Evolutionary conservation across 2,329 filamentous ascomycete genomes (phyloP), one percentile per base, ranked within the genome.

Genomic region (Alternaria hordeiaustralica): DNA sequence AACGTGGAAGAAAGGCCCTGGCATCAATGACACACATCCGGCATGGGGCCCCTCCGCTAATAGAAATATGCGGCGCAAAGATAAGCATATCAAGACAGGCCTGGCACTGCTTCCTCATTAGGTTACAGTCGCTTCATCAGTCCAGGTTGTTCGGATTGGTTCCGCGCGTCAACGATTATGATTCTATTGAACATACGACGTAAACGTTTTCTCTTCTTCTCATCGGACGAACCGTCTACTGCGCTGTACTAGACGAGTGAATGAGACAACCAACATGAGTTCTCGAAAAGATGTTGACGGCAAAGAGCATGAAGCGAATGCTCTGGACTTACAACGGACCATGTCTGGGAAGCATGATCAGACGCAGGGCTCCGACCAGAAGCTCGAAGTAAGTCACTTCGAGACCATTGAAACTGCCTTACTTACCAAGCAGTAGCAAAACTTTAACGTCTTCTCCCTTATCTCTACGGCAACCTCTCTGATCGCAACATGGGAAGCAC

Each of bases 401-500:
- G 13, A 15, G 11, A 41, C 21, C 12, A 8, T 54, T 7, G 13
- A 3, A 5, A 18, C 30, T 5, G 5, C 6, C 8, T 33, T 54
- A 21, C 26, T 54, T 41, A 54, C n/a, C n/a, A 3, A 12, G 13
- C 26, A 20, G 25, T 28, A 54, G 50, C 50, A 54, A 54, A 54
- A 54, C 30, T 54, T 54, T 13, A 54, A 54, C 8, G 28, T 60
- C 15, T 55, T 60, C n/a, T 60, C 58, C 28, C 51, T 60, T 15
- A 60, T 60, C 5, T 54, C 58, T 15, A 54, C 51, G 15, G 58
- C 58, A 6, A 54, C 51, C 3, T 63, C 60, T 36, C 15, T 63
- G 44, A 63, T 63, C 26, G 60, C 60, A 15, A 63, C 60, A 43
- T 63, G 60, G 60, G 60, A 63, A 28, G 60, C 60, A 13, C 55